Base-by-base conservation (phyloP, 805 yeast genomes). In the Candida rishiriensis region DNA sequence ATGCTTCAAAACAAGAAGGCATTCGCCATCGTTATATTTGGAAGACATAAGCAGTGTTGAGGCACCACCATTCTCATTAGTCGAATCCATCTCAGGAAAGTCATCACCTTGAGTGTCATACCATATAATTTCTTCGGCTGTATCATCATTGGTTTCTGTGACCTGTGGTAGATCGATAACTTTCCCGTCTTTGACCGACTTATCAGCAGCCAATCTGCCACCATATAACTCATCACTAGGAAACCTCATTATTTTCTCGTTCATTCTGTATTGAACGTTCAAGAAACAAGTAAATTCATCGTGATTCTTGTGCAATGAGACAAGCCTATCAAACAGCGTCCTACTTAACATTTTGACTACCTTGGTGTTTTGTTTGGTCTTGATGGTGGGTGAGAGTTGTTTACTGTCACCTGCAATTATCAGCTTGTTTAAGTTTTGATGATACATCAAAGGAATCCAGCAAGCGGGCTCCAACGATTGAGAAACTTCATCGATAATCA, bases 381-480 rank as follows among this genome's bases (percentile, higher is more conserved):
- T 89, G 13, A 91, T 75, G 0, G 96, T 88, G 2, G 99, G 97
- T 0, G 98, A 91, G 29, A 91, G 69, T 63, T 91, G 99, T 66
- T 80, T 80, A 57, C 90, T 85, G 60, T 91, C 99, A 41, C 99
- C 99, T 0, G 98, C 97, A 18, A 91, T 73, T 1, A 91, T 77
- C 18, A 91, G 61, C 42, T 81, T 73, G 31, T 72, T 71, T 35
- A 78, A 62, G 17, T 79, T 73, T 12, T 73, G 64, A 55, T 86
- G 91, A 33, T 76, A 75, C 3, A 88, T 71, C 7, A 93, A 48
- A 1, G 99, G 97, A 18, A 91, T 89, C 97, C 97, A 90, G 56
- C 97, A 89, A 52, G 91, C 96, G 1, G 97, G 96, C 57, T 91
- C 97, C 43, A 91, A 65, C 10, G 97, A 76, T 62, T 91, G 99